phyloP scores from a whole-genome alignment of 2,329 filamentous ascomycete species.

The Fusarium circinatum region DNA sequence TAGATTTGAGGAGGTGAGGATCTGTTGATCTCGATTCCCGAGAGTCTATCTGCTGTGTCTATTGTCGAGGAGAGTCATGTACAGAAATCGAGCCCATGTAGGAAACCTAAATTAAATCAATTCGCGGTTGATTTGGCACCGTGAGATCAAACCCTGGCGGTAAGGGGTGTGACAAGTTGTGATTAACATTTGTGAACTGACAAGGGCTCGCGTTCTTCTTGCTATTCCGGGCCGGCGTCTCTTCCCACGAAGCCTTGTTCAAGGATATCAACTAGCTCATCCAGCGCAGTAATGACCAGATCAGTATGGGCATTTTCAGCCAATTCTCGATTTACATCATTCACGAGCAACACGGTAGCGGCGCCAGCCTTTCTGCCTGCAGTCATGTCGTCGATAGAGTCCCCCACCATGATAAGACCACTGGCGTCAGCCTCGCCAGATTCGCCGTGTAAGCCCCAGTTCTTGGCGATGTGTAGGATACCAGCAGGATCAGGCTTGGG shows the following conservation, averaged over 20 bases:
- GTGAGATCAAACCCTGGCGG: not conserved
- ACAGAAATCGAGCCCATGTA: slow-evolving; percentile 32
- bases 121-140: slow-evolving; percentile 25
- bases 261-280: slow-evolving; percentile 80
- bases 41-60: slow-evolving; percentile 29
- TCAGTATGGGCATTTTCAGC: slow-evolving; percentile 80
- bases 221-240: slow-evolving; percentile 33
- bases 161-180: not conserved
- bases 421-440: slow-evolving; percentile 54
- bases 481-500: slow-evolving; percentile 91
- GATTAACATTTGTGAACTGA: not conserved
- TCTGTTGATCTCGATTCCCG: slow-evolving; percentile 31
- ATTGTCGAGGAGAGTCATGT: slow-evolving; percentile 31
- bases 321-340: slow-evolving; percentile 80
- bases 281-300: slow-evolving; percentile 74
- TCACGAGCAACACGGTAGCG: slow-evolving; percentile 87
- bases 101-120: slow-evolving; percentile 42
- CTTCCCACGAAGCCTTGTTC: slow-evolving; percentile 77
- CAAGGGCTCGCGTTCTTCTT: not conserved
- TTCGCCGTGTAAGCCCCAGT: slow-evolving; percentile 70
- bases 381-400: slow-evolving; percentile 92
- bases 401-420: slow-evolving; percentile 73
- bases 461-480: slow-evolving; percentile 83
- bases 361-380: slow-evolving; percentile 86
- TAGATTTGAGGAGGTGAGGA: slow-evolving; percentile 30